Percentiles rank a stretch among this genome's conserved stretches.
These are phyloP conservation scores for Bruguiera parviflora DNA, from an alignment of 345 rosid species.

Conservation along the genomic window DNA sequence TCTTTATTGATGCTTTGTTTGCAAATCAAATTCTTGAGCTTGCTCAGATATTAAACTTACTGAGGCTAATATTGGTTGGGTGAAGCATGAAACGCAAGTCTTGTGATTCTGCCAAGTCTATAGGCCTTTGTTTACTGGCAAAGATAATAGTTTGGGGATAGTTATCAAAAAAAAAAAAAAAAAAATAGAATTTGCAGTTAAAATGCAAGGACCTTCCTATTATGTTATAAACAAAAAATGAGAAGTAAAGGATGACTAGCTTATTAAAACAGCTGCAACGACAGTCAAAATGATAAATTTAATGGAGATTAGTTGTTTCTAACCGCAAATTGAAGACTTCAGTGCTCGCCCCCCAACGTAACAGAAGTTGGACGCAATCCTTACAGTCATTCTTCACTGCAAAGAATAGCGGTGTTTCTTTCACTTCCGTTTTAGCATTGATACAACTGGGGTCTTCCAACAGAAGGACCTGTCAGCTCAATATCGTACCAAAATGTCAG, in stretches of 20 bases:
- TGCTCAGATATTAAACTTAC: constrained; percentile 43
- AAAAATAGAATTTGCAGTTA: constrained; percentile 16
- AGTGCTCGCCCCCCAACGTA: constrained; percentile 57
- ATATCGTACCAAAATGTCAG: constrained; percentile 15
- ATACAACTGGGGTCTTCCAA: constrained; percentile 46
- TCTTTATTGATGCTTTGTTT: neutral
- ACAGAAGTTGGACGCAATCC: constrained; percentile 70
- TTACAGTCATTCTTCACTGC: constrained; percentile 70
- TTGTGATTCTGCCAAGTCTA: constrained; percentile 76
- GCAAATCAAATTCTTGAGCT: neutral
- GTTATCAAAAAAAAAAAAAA: constrained; percentile 2
- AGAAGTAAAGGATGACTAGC: neutral
- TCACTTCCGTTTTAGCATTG: constrained; percentile 49
- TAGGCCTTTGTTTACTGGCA: constrained; percentile 68
- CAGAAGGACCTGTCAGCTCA: constrained; percentile 48
- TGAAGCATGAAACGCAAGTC: constrained; percentile 80
- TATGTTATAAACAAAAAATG: neutral
- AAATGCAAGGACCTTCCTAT: neutral
- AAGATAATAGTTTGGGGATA: constrained; percentile 15
- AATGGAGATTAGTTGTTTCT: constrained; percentile 23
- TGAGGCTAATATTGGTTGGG: constrained; percentile 46
- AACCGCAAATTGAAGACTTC: constrained; percentile 80
- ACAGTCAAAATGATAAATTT: neutral
- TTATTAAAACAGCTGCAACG: neutral
- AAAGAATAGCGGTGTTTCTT: constrained; percentile 80